Evolutionary conservation across 768 basidiomycete genomes (phyloP).

Genomic region (Leccinum aurantiacum): DNA sequence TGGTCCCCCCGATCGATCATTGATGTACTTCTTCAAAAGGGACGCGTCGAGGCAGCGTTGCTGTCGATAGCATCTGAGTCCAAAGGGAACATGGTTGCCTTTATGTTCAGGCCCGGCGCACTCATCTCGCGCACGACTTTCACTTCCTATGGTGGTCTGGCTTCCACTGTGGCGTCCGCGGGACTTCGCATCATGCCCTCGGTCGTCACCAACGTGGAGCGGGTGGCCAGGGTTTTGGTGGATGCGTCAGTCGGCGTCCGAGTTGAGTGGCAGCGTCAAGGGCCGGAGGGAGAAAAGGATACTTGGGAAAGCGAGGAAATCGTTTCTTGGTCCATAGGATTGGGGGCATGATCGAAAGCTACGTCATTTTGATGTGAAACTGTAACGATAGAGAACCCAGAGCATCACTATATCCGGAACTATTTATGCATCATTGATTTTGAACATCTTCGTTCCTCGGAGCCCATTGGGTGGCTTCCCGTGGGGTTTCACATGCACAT

Average conservation of each 20-base stretch:
- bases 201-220: constrained; percentile 22
- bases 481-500: neutral
- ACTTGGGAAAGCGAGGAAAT: constrained; percentile 32
- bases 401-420: neutral
- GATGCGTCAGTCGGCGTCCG: constrained; percentile 29
- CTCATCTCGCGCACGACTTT: constrained; percentile 13
- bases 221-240: constrained; percentile 24
- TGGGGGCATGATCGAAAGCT: constrained; percentile 16
- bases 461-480: neutral
- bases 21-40: constrained; percentile 7
- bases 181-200: constrained; percentile 24
- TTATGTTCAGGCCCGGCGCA: constrained; percentile 24
- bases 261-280: constrained; percentile 27
- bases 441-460: neutral
- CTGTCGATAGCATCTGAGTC: constrained; percentile 18
- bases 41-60: constrained; percentile 22
- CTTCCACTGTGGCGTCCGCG: constrained; percentile 17
- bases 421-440: neutral
- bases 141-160: constrained; percentile 19
- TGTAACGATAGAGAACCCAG: neutral
- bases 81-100: constrained; percentile 10
- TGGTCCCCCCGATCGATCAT: neutral
- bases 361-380: neutral
- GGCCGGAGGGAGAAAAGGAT: constrained; percentile 13
- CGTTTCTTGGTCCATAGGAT: constrained; percentile 23